Evolutionary conservation across 2,329 filamentous ascomycete species (phyloP), one percentile per base, ranked within the genome.

Genomic region (Sordariomycetes sp.): DNA sequence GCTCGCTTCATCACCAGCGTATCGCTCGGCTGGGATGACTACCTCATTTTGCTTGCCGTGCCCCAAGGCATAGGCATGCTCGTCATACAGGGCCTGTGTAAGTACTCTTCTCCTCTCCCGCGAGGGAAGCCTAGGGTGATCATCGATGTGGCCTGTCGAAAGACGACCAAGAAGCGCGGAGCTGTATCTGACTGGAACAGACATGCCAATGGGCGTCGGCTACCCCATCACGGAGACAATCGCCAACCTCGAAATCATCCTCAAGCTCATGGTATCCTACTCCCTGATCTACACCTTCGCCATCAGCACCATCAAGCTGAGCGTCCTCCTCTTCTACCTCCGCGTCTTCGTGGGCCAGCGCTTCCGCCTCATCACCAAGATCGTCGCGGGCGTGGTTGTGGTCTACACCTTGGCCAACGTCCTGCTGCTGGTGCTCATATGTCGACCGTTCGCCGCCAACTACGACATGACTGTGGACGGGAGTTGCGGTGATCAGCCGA

Each of bases 311-410:
- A 50, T 58, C 35, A 65, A 65, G 36, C 44, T 62, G 21, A 61
- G 56, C 31, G 58, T 65, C 21, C 37, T 64, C 26, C 47, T 52
- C 25, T 63, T 65, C 42, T 65, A 64, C 38, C 48, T 57, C n/a
- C 56, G 59, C n/a, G 49, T 66, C 6, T 60, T 62, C 31, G 51
- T 50, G n/a, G 53, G 53, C 32, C 35, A 42, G 4, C 32, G 39
- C 10, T 40, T 60, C 41, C 49, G 55, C 6, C 31, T 45, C 7
- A 41, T 42, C n/a, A 55, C 50, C 30, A 53, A 48, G 17, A 34
- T 47, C 7, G 42, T 45, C 21, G 50, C 56, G 38, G 39, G 44
- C 14, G 48, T 57, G 30, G 50, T 57, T 16, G 41, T 47, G 18
- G 37, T 50, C 25, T 47, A 52, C 53, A 39, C 35, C 6, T 10